Evolutionary conservation across 495 filamentous ascomycete genomes (phyloP), one percentile per base, ranked within the genome.

Genomic region (Cercophora scortea): DNA sequence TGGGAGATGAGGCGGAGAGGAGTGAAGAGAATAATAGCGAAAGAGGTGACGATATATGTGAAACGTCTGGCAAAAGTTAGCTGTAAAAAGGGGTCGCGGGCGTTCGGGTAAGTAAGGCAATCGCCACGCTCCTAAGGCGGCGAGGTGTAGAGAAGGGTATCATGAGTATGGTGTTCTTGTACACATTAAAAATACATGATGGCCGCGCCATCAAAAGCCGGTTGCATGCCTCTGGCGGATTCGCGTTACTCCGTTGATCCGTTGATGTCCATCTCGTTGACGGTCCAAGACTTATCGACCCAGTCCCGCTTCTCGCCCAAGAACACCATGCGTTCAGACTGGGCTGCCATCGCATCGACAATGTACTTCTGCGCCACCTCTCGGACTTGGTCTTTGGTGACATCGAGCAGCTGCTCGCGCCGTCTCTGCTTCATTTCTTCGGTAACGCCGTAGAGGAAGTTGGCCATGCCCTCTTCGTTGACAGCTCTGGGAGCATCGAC

Each of bases 401-500:
- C 91, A 66, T 95, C 91, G 13, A 98, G 76, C 40, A 97, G 78
- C 55, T 87, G 84, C 62, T 95, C 88, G 63, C 94, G 80, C 63
- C 88, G 83, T 57, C 72, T 79, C 65, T 96, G 91, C 57, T 85
- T 81, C 92, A 97, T 96, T 53, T 89, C 88, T 47, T 91, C 81
- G 33, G 85, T 87, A 46, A 98, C 78, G 17, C 89, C 88, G 53
- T 82, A 87, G 68, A 93, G 71, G 70, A 98, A 98, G 53, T 85
- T 79, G 36, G 78, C 74, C 79, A 94, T 83, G 32, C 93, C 93
- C 56, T 96, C 92, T 35, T 86, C 76, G 62, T 84, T 90, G n/a
- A 96, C 90, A 49, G 85, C 84, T 51, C 85, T 72, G 3, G 93
- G 93, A 3, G 91, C 91, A 71, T 98, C 93, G n/a, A 96, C 80